A percentile compares a stretch with the other conserved stretches of the same genome.
These are phyloP conservation scores for Polygonum aviculare DNA, from an alignment of 148 eudicot genomes.

Conservation along the genomic window DNA sequence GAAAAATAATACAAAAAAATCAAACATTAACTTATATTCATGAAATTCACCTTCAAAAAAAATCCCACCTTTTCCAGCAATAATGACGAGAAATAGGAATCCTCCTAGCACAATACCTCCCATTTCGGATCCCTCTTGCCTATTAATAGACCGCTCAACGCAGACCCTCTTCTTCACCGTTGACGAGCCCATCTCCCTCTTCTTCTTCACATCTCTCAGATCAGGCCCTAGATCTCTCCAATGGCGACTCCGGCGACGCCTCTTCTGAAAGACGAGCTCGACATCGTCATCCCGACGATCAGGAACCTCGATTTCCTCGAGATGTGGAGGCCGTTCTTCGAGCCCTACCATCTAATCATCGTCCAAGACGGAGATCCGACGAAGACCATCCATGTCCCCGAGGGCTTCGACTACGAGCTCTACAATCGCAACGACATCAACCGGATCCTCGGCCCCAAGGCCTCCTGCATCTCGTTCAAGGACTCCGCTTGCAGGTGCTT, in stretches of 20 bases:
- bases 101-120: not conserved
- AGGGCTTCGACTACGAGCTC: slow-evolving; percentile 78
- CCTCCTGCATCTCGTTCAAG: slow-evolving; percentile 76
- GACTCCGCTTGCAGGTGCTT: slow-evolving; percentile 87
- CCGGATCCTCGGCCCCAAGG: slow-evolving; percentile 66
- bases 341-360: slow-evolving; percentile 69
- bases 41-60: not conserved
- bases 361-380: slow-evolving; percentile 82
- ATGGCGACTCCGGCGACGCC: slow-evolving; percentile 52
- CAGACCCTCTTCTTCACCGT: slow-evolving; percentile 2
- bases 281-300: slow-evolving; percentile 75
- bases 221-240: slow-evolving; percentile 12
- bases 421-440: slow-evolving; percentile 74
- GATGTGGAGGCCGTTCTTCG: slow-evolving; percentile 76
- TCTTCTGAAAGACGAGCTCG: slow-evolving; percentile 58
- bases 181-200: not conserved
- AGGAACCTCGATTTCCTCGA: slow-evolving; percentile 84
- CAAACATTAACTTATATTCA: not conserved
- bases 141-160: not conserved
- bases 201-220: not conserved
- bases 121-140: not conserved
- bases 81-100: not conserved
- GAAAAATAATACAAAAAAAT: not conserved
- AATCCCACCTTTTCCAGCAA: not conserved
- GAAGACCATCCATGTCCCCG: slow-evolving; percentile 53